These are phyloP conservation scores for Coleophoma cylindrospora DNA, from an alignment of 2,329 filamentous ascomycete species.

Conservation along the genomic window DNA sequence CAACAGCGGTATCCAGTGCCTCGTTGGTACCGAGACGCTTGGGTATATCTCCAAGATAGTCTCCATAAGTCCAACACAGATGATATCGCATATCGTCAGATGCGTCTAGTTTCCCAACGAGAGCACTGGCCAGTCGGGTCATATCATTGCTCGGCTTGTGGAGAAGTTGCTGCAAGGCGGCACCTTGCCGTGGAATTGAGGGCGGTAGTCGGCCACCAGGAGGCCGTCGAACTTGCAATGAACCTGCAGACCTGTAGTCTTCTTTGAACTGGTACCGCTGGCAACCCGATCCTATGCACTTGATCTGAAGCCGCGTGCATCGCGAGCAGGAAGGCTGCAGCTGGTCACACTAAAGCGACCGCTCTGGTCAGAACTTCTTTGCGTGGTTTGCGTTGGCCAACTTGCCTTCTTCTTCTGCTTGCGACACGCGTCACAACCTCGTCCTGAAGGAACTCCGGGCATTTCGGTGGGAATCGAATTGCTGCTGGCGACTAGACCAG, in stretches of 20 bases:
- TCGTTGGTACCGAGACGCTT: conserved; percentile 37
- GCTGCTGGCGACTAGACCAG: too few species aligned
- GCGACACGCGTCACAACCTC: conserved; percentile 44
- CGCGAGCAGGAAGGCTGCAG: conserved; percentile 21
- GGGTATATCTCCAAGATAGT: conserved; percentile 39
- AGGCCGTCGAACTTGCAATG: background rate
- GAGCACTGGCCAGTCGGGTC: conserved; percentile 27
- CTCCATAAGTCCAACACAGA: conserved; percentile 37
- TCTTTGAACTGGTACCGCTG: conserved; percentile 45
- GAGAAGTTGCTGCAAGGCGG: background rate
- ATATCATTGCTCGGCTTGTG: conserved; percentile 26
- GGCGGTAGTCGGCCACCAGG: background rate
- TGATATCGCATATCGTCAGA: conserved; percentile 38
- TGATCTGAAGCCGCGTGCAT: conserved; percentile 38
- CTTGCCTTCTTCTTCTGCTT: conserved; percentile 48
- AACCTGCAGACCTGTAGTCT: background rate
- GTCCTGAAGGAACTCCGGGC: conserved; percentile 46
- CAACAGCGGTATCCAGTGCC: conserved; percentile 26
- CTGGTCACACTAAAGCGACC: background rate
- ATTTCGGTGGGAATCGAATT: conserved; percentile 21
- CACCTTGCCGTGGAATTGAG: background rate
- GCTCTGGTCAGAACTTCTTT: background rate
- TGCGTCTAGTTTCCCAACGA: conserved; percentile 19
- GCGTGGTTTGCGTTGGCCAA: conserved; percentile 32
- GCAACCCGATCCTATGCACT: conserved; percentile 40